Evolutionary conservation across 1,284 basidiomycete genomes (phyloP).

Genomic region (Ceratobasidium sp.): DNA sequence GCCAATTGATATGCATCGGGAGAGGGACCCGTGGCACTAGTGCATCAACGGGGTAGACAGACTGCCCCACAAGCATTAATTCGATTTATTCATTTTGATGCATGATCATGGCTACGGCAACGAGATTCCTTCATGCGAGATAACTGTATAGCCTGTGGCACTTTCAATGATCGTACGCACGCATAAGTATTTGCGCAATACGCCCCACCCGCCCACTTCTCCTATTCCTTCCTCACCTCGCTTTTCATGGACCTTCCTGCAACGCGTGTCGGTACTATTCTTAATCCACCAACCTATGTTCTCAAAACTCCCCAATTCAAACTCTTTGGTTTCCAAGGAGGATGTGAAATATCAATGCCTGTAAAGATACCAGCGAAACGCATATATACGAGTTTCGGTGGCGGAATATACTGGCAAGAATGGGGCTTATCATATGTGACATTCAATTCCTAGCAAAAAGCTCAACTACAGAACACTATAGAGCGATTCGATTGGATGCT

Average conservation of each 20-base stretch:
- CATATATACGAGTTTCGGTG: too few species aligned
- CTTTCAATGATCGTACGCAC: slow-evolving; percentile 60
- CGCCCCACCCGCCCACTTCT: slow-evolving; percentile 43
- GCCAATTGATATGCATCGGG: slow-evolving; percentile 61
- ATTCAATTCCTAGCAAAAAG: too few species aligned
- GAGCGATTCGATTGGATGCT: too few species aligned
- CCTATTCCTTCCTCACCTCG: slow-evolving; percentile 32
- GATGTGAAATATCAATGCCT: too few species aligned
- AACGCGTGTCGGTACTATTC: background rate
- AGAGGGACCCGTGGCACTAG: slow-evolving; percentile 55
- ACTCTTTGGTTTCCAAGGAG: too few species aligned
- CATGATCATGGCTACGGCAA: slow-evolving; percentile 89
- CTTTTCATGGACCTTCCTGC: slow-evolving; percentile 45
- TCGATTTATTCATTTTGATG: background rate
- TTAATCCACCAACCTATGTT: slow-evolving; percentile 10
- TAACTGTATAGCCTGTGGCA: slow-evolving; percentile 88
- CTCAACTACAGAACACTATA: too few species aligned
- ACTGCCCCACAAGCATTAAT: background rate
- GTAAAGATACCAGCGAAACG: too few species aligned
- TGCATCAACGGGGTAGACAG: slow-evolving; percentile 74
- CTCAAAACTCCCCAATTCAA: too few species aligned
- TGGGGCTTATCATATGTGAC: too few species aligned
- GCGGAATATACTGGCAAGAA: too few species aligned
- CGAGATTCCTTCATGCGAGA: slow-evolving; percentile 77
- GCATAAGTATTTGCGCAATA: slow-evolving; percentile 5